A percentile compares a stretch with the other conserved stretches of the same genome.
Evolutionary conservation across 371 early-diverging fungal species (phyloP).

Genomic region (Lichtheimia ramosa): DNA sequence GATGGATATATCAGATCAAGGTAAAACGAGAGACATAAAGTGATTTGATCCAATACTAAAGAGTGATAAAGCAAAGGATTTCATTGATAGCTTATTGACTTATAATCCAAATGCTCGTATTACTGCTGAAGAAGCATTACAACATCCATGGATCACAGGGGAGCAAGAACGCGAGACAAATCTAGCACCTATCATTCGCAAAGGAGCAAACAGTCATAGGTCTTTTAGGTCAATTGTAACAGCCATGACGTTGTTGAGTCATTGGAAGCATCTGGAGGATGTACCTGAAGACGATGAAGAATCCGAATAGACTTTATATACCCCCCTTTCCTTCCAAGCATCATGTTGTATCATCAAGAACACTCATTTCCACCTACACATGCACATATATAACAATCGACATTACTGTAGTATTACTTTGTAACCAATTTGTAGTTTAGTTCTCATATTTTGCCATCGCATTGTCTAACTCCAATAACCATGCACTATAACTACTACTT

Average conservation of each 20-base stretch:
- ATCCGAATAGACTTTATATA: not conserved
- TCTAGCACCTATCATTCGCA: constrained; percentile 21
- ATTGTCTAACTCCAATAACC: constrained; percentile 45
- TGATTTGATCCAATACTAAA: not conserved
- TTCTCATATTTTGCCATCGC: constrained; percentile 46
- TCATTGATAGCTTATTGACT: constrained; percentile 71
- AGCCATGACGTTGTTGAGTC: constrained; percentile 17
- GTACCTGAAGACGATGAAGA: constrained; percentile 12
- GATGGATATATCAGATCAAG: constrained; percentile 72
- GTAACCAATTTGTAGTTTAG: constrained; percentile 6
- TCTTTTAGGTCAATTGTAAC: constrained; percentile 21
- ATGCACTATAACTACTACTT: constrained; percentile 36
- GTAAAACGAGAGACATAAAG: constrained; percentile 18
- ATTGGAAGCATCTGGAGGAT: constrained; percentile 26
- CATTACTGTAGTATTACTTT: no score
- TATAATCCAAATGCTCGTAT: constrained; percentile 69
- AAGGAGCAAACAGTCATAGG: constrained; percentile 18
- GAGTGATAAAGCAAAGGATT: constrained; percentile 67
- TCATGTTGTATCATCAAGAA: no score
- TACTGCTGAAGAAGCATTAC: constrained; percentile 74
- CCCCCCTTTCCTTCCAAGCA: not conserved
- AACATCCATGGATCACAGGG: constrained; percentile 70
- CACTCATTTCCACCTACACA: no score
- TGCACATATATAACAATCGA: no score
- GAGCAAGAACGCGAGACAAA: constrained; percentile 29